phyloP scores from a whole-genome alignment of 148 eudicot species.

The Nepenthes mirabilis region DNA sequence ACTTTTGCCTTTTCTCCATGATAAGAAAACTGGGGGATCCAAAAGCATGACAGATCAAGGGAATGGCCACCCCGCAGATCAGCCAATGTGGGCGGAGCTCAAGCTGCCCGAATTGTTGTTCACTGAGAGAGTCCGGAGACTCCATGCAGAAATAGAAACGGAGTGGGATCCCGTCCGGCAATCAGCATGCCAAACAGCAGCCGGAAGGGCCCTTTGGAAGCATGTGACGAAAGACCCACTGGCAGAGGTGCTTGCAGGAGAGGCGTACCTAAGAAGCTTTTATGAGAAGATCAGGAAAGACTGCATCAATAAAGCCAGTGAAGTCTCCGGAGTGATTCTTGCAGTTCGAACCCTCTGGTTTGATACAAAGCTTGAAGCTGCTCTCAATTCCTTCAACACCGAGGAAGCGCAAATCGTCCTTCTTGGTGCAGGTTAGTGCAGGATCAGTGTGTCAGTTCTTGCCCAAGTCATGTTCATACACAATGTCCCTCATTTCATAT shows the following conservation, averaged over 20 bases:
- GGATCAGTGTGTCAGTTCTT: too few species aligned
- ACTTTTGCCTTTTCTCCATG: conserved; percentile 11
- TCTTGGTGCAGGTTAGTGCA: conserved; percentile 80
- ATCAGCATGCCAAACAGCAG: conserved; percentile 89
- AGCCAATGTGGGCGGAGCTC: conserved; percentile 48
- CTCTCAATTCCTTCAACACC: conserved; percentile 37
- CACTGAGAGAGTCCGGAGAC: conserved; percentile 21
- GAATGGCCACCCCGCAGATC: conserved; percentile 18
- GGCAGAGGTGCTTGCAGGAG: conserved; percentile 87
- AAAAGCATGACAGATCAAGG: conserved; percentile 33
- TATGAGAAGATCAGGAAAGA: conserved; percentile 81
- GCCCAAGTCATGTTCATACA: background rate
- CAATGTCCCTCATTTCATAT: background rate
- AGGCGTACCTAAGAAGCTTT: conserved; percentile 44
- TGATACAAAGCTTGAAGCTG: conserved; percentile 65
- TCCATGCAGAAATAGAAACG: conserved; percentile 45
- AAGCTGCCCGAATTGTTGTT: conserved; percentile 38
- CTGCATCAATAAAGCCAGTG: conserved; percentile 44
- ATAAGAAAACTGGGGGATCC: background rate
- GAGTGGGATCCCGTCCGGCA: conserved; percentile 55
- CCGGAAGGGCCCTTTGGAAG: conserved; percentile 89
- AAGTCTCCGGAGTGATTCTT: conserved; percentile 86
- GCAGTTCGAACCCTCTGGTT: conserved; percentile 94
- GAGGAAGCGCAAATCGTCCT: conserved; percentile 64
- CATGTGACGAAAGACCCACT: conserved; percentile 64